Percentiles rank a stretch among this genome's conserved stretches.
These are phyloP conservation scores for Amanita muscaria DNA, from an alignment of 768 basidiomycete genomes.

Conservation along the genomic window DNA sequence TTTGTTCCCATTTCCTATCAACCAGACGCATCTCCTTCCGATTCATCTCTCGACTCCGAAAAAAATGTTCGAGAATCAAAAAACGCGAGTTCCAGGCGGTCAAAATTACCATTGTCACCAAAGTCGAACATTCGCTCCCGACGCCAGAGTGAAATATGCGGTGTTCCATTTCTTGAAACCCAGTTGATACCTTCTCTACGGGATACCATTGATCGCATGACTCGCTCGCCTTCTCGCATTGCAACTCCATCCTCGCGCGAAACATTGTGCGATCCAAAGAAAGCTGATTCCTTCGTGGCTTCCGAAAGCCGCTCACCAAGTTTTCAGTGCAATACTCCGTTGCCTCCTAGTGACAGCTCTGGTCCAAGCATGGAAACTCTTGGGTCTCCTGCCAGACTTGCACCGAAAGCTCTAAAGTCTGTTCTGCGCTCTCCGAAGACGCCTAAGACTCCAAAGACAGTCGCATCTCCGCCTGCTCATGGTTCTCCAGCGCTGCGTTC, in stretches of 20 bases:
- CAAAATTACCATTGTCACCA: conserved; percentile 10
- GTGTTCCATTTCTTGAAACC: conserved; percentile 52
- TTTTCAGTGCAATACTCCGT: conserved; percentile 7
- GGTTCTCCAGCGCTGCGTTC: conserved; percentile 18
- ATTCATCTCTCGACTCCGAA: background rate
- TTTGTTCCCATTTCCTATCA: conserved; percentile 12
- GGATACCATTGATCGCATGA: conserved; percentile 72
- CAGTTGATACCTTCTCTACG: conserved; percentile 61
- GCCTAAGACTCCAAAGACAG: conserved; percentile 14
- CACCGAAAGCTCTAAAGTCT: conserved; percentile 29
- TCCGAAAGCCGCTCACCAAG: background rate
- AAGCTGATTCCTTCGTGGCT: background rate
- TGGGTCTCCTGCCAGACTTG: conserved; percentile 24
- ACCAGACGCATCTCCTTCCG: conserved; percentile 10
- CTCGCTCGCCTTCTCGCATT: conserved; percentile 36
- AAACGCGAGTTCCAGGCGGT: background rate
- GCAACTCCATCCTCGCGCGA: conserved; percentile 8
- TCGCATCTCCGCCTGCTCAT: conserved; percentile 2
- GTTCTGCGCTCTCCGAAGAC: conserved; percentile 29
- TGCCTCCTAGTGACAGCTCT: conserved; percentile 9
- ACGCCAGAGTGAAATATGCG: conserved; percentile 37
- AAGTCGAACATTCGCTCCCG: conserved; percentile 15
- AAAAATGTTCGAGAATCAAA: conserved; percentile 2
- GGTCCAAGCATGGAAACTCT: conserved; percentile 15
- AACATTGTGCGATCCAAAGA: conserved; percentile 4